Evolutionary conservation across 352 stramenopile genomes (phyloP), one percentile per base, ranked within the genome.

Genomic region (Phytophthora pseudosyringae): DNA sequence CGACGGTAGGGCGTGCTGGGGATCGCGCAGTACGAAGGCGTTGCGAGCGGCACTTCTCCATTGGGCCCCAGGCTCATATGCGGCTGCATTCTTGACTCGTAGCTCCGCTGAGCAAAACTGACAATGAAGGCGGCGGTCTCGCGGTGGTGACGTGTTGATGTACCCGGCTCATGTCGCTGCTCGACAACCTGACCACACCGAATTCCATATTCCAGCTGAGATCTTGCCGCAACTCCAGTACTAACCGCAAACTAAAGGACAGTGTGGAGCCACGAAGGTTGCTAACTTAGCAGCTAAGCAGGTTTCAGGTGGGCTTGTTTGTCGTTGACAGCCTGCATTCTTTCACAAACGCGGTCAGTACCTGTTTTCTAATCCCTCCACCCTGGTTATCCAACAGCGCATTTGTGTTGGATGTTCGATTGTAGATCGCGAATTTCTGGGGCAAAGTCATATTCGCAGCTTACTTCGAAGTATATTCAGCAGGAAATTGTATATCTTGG

Each of bases 391-490:
- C 38, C 38, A 18, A 44, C 10, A 25, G n/a, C 12, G 38, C 38
- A 12, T 3, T 4, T 16, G 31, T 13, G 40, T 16, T 32, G 40
- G 16, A 47, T 47, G n/a, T 1, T n/a, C 31, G 16, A n/a, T 8
- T 31, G 9, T 21, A 15, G 25, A 35, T 15, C 44, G 29, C n/a
- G n/a, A n/a, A n/a, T n/a, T n/a, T n/a, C n/a, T 3, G 21, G 21
- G 21, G 38, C 12, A 12, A 43, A 50, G 52, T 52, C 43, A 57
- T 58, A 64, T 58, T 69, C 32, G 25, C 44, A 51, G 15, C 11
- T n/a, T n/a, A n/a, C n/a, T n/a, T n/a, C n/a, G n/a, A n/a, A n/a
- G 59, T 60, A 56, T 59, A 59, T 60, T 60, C 38, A 50, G 33
- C 39, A 61, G 51, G 59, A 52, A 62, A 35, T 47, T 48, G 47